Evolutionary conservation across 2,329 filamentous ascomycete species (phyloP).

Genomic region (Fusarium anguioides): DNA sequence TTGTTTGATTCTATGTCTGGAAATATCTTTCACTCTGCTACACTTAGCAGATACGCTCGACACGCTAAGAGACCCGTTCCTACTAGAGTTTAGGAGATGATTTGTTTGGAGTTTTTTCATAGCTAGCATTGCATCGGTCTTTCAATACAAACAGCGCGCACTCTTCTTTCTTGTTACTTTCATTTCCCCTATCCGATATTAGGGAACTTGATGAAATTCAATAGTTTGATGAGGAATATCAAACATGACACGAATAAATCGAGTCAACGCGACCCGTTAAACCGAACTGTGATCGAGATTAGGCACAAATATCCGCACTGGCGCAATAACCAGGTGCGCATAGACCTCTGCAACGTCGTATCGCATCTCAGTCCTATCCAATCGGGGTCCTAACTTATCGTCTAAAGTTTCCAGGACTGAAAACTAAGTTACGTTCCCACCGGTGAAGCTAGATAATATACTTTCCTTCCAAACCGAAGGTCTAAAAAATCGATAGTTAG

Average conservation of each 20-base stretch:
- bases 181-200: not conserved
- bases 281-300: no score
- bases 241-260: no score
- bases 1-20: conserved; percentile 13
- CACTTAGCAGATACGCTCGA: conserved; percentile 15
- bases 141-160: not conserved
- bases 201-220: no score
- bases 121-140: not conserved
- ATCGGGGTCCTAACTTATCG: not conserved
- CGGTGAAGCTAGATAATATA: not conserved
- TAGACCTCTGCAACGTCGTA: not conserved
- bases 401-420: not conserved
- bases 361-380: not conserved
- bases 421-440: not conserved
- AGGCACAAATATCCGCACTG: not conserved
- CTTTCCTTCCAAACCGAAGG: not conserved
- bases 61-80: conserved; percentile 2
- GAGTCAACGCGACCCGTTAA: no score
- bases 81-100: not conserved
- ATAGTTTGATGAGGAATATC: no score
- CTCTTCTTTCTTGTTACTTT: not conserved
- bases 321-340: not conserved
- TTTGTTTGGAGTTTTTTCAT: not conserved
- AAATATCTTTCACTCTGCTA: conserved; percentile 23
- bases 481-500: not conserved